phyloP scores from a whole-genome alignment of 2,329 filamentous ascomycete genomes.

The Cordyceps fumosorosea region DNA sequence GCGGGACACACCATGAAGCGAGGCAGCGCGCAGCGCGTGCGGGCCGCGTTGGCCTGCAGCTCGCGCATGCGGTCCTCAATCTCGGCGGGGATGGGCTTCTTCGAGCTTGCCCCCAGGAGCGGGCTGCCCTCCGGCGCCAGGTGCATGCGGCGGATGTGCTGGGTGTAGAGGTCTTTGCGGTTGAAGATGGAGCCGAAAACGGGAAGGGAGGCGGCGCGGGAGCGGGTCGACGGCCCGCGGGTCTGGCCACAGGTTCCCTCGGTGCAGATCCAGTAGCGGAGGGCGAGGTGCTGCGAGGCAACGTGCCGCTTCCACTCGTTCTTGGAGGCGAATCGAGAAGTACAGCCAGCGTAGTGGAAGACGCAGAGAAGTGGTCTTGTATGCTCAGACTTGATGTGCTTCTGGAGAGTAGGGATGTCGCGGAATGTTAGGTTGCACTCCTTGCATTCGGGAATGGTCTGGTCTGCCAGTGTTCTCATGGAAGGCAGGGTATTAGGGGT shows the following conservation, averaged over 20 bases:
- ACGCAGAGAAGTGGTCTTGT: slow-evolving; percentile 66
- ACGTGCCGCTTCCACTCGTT: slow-evolving; percentile 97
- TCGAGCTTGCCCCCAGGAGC: slow-evolving; percentile 23
- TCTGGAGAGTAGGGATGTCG: slow-evolving; percentile 38
- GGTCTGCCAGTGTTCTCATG: slow-evolving; percentile 1
- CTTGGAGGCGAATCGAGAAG: slow-evolving; percentile 66
- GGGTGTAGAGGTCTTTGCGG: slow-evolving; percentile 85
- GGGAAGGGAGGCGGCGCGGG: slow-evolving; percentile 21
- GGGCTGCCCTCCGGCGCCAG: slow-evolving; percentile 39
- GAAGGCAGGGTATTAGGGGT: neutral
- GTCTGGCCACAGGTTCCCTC: slow-evolving; percentile 47
- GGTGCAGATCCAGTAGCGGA: slow-evolving; percentile 70
- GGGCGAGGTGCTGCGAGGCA: slow-evolving; percentile 68
- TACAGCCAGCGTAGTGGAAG: slow-evolving; percentile 72
- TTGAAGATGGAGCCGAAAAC: slow-evolving; percentile 67
- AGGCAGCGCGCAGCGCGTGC: slow-evolving; percentile 56
- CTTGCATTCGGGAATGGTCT: slow-evolving; percentile 9
- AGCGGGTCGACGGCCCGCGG: slow-evolving; percentile 19
- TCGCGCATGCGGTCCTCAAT: slow-evolving; percentile 49
- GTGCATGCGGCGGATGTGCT: slow-evolving; percentile 86
- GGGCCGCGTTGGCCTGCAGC: slow-evolving; percentile 53
- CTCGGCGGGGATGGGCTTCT: slow-evolving; percentile 24
- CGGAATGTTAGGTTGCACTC: slow-evolving; percentile 31
- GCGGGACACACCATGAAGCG: slow-evolving; percentile 54
- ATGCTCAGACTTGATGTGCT: slow-evolving; percentile 47